phyloP scores from a whole-genome alignment of 805 yeast species.

The Kurtzmaniella cleridarum region DNA sequence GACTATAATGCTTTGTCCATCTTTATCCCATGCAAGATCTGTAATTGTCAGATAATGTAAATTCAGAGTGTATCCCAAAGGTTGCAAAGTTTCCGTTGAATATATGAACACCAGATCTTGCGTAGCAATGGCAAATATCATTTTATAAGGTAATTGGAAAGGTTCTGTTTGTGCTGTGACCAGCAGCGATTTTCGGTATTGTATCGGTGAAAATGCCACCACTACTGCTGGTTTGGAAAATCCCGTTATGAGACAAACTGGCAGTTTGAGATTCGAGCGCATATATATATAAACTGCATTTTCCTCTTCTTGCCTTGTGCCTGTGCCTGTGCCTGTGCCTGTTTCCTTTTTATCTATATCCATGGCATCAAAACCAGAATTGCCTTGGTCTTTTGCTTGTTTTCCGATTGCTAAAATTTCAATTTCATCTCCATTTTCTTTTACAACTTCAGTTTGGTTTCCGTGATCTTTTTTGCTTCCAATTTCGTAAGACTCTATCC shows the following conservation, averaged over 20 bases:
- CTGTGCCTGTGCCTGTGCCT: no score
- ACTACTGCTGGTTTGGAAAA: slow-evolving; percentile 81
- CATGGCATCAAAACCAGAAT: background rate
- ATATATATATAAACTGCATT: slow-evolving; percentile 81
- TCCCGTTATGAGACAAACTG: slow-evolving; percentile 76
- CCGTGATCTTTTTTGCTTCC: slow-evolving; percentile 5
- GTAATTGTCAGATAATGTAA: slow-evolving; percentile 87
- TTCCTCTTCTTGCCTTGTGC: slow-evolving; percentile 24
- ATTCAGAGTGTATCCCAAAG: slow-evolving; percentile 70
- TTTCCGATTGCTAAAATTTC: background rate
- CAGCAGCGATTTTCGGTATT: slow-evolving; percentile 45
- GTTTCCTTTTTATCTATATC: background rate
- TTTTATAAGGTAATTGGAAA: slow-evolving; percentile 64
- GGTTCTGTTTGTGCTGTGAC: slow-evolving; percentile 9
- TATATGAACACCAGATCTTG: slow-evolving; percentile 78
- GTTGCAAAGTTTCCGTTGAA: slow-evolving; percentile 66
- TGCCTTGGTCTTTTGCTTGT: slow-evolving; percentile 6
- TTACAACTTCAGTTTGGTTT: slow-evolving; percentile 6
- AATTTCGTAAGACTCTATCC: slow-evolving; percentile 11
- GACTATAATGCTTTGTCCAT: slow-evolving; percentile 64
- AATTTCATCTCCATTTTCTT: slow-evolving; percentile 11
- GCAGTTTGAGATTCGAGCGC: slow-evolving; percentile 62
- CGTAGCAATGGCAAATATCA: slow-evolving; percentile 91
- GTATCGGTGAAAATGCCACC: slow-evolving; percentile 66
- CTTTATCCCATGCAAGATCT: slow-evolving; percentile 78